Evolutionary conservation across 176 grass and related monocot species (phyloP).

Genomic region (Canna indica): DNA sequence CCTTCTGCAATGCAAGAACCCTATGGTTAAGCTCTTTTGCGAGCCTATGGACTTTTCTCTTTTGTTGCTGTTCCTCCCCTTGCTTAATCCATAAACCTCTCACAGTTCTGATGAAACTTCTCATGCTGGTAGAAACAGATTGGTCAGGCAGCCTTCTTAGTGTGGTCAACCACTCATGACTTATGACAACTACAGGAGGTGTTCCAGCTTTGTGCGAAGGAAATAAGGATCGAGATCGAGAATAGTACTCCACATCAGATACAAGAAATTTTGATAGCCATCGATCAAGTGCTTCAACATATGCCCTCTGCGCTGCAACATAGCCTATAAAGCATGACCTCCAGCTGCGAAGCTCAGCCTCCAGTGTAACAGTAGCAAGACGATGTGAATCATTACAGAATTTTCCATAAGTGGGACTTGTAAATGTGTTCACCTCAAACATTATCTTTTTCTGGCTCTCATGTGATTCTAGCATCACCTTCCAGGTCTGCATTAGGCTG

Average conservation of each 20-base stretch:
- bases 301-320: constrained; percentile 57
- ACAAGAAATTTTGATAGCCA: constrained; percentile 86
- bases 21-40: constrained; percentile 77
- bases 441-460: constrained; percentile 95
- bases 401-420: constrained; percentile 86
- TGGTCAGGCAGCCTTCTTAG: constrained; percentile 51
- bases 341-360: constrained; percentile 89
- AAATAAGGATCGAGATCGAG: constrained; percentile 42
- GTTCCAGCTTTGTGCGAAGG: constrained; percentile 26
- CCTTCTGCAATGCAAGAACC: constrained; percentile 54
- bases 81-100: constrained; percentile 85
- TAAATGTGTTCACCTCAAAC: constrained; percentile 85
- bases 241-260: constrained; percentile 51
- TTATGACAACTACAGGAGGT: constrained; percentile 55
- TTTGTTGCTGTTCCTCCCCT: constrained; percentile 88
- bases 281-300: constrained; percentile 70
- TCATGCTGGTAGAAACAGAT: constrained; percentile 43
- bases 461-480: constrained; percentile 84
- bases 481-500: constrained; percentile 69
- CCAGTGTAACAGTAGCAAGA: constrained; percentile 74
- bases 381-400: constrained; percentile 73
- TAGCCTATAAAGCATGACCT: constrained; percentile 71
- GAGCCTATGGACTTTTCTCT: constrained; percentile 69
- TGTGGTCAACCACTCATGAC: constrained; percentile 56
- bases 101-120: constrained; percentile 70